phyloP scores from a whole-genome alignment of 2,329 filamentous ascomycete species.

The Emergomyces orientalis region DNA sequence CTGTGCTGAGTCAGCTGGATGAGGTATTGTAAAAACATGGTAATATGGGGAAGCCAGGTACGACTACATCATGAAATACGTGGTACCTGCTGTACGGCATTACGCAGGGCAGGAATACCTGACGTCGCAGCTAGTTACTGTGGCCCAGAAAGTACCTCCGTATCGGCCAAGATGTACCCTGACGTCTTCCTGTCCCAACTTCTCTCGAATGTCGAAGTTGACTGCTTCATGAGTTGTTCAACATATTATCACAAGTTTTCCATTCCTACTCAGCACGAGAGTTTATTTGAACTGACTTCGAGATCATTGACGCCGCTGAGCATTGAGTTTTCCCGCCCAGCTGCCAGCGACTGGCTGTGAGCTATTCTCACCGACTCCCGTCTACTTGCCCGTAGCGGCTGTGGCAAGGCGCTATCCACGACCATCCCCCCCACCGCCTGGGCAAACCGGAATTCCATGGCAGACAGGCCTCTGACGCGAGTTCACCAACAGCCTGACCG shows the following conservation, averaged over 20 bases:
- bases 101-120: background rate
- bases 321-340: background rate
- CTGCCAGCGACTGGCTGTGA: background rate
- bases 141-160: background rate
- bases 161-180: background rate
- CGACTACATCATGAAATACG: background rate
- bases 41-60: background rate
- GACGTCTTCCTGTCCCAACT: background rate
- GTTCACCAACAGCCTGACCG: conserved; percentile 14
- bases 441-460: conserved; percentile 13
- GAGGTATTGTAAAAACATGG: background rate
- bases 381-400: background rate
- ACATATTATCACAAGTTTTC: background rate
- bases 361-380: conserved; percentile 5
- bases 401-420: conserved; percentile 10
- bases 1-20: background rate
- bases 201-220: background rate
- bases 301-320: background rate
- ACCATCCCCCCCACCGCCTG: conserved; percentile 6
- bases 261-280: background rate
- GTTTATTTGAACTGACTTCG: no score
- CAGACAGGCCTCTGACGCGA: conserved; percentile 14
- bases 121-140: background rate
- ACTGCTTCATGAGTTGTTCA: background rate
- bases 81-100: background rate